These are phyloP conservation scores for Phragmites australis DNA, from an alignment of 176 grass and related monocot genomes.

Conservation along the genomic window DNA sequence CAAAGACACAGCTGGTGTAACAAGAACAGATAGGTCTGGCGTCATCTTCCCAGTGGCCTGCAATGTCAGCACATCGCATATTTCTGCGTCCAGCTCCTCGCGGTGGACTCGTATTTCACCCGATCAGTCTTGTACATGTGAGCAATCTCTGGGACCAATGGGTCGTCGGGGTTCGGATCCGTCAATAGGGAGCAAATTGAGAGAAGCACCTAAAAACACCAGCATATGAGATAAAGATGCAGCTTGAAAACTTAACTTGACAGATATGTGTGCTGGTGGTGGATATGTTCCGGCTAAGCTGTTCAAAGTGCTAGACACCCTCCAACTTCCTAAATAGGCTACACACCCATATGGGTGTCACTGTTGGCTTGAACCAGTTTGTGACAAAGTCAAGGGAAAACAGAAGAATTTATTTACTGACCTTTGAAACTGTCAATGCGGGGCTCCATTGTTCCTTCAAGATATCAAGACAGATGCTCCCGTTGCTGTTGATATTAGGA, in stretches of 20 bases:
- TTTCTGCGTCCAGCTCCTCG: conserved; percentile 60
- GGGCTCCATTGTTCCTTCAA: conserved; percentile 68
- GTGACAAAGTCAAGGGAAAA: not conserved
- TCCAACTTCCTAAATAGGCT: not conserved
- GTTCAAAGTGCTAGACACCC: not conserved
- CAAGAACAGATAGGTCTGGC: not conserved
- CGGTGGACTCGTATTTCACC: conserved; percentile 46
- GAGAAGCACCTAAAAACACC: conserved; percentile 48
- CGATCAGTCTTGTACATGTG: conserved; percentile 59
- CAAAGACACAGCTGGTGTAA: conserved; percentile 2
- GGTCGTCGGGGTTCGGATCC: conserved; percentile 53
- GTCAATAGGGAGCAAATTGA: conserved; percentile 62
- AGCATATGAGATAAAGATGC: not conserved
- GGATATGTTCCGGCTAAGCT: not conserved
- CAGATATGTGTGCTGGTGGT: not conserved
- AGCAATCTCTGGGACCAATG: conserved; percentile 53
- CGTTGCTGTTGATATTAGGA: conserved; percentile 61
- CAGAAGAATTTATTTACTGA: not conserved
- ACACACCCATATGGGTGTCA: not conserved
- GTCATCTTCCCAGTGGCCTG: not conserved
- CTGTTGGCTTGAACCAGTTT: not conserved
- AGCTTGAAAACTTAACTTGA: not conserved
- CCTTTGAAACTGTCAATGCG: conserved; percentile 62
- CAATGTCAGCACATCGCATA: conserved; percentile 52
- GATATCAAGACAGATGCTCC: conserved; percentile 70